These are phyloP conservation scores for Prunella vulgaris DNA, from an alignment of 257 asterid species.

Conservation along the genomic window DNA sequence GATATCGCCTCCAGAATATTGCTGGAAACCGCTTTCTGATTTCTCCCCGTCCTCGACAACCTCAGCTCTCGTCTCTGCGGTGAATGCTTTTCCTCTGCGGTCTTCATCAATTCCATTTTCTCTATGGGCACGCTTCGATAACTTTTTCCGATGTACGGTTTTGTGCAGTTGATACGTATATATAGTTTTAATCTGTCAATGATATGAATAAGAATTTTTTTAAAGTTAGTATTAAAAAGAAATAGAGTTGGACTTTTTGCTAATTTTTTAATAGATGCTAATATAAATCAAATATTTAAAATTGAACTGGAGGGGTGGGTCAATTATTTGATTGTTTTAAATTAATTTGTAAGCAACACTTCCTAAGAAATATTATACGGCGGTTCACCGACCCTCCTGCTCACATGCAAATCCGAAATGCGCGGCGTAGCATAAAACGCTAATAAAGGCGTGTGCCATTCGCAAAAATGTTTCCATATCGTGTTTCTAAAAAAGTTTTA, in stretches of 20 bases:
- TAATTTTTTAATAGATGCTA: no score
- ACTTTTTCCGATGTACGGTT: constrained; percentile 13
- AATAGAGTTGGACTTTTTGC: no score
- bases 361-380: no score
- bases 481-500: no score
- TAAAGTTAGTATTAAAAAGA: neutral
- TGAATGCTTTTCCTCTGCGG: constrained; percentile 30
- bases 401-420: constrained; percentile 35
- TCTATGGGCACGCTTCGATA: neutral
- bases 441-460: no score
- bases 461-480: no score
- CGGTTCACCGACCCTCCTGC: constrained; percentile 21
- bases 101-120: constrained; percentile 23
- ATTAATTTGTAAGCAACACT: neutral
- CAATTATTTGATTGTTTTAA: constrained; percentile 14
- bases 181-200: constrained; percentile 18
- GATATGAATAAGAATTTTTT: neutral
- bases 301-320: neutral
- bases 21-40: constrained; percentile 31
- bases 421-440: constrained; percentile 9
- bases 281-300: neutral
- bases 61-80: constrained; percentile 28
- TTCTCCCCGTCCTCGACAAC: constrained; percentile 28
- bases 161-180: constrained; percentile 6
- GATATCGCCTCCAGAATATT: constrained; percentile 38